These are phyloP conservation scores for Medicago ruthenica DNA, from an alignment of 306 rosid genomes.

Conservation along the genomic window DNA sequence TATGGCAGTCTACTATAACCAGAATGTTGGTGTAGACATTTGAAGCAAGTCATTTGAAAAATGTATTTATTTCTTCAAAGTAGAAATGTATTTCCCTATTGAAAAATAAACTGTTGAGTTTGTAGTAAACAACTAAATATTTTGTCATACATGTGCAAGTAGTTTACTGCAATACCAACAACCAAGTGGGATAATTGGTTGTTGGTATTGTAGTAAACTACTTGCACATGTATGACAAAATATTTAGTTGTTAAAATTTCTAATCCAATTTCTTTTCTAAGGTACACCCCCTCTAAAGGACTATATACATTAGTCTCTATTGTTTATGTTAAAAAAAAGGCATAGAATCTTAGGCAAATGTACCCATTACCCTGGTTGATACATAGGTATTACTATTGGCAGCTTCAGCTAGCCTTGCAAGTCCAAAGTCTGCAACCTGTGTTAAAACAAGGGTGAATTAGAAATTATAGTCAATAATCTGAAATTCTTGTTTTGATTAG, in stretches of 20 bases:
- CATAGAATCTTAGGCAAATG: constrained; percentile 75
- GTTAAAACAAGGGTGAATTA: constrained; percentile 36
- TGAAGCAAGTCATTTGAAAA: background rate
- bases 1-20: background rate
- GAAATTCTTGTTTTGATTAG: background rate
- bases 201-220: background rate
- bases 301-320: constrained; percentile 17
- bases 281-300: no score
- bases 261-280: background rate
- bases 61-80: background rate
- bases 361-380: constrained; percentile 94
- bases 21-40: background rate
- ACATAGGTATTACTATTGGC: constrained; percentile 62
- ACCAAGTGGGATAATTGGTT: no score
- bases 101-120: background rate
- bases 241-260: background rate
- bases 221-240: background rate
- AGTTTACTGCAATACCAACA: no score
- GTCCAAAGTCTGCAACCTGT: constrained; percentile 97
- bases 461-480: constrained; percentile 28
- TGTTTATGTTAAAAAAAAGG: constrained; percentile 26
- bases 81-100: constrained; percentile 10
- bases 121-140: no score
- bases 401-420: constrained; percentile 76
- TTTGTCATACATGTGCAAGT: no score